phyloP scores from a whole-genome alignment of 805 yeast species.

The Ogataea ganodermae region DNA sequence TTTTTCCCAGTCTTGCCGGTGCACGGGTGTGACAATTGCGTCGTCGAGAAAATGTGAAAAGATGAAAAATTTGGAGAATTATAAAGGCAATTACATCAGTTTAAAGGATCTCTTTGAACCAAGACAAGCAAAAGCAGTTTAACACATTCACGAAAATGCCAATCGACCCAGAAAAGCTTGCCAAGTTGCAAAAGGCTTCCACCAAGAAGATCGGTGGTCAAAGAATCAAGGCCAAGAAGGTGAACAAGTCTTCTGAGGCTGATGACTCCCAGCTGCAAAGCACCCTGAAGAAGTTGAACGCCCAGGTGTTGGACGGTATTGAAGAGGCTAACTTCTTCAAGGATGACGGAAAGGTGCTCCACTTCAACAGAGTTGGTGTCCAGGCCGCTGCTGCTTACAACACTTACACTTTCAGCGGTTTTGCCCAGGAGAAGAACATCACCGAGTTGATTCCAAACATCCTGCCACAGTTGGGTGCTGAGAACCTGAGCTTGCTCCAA shows the following conservation, averaged over 20 bases:
- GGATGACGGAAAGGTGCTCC: conserved; percentile 94
- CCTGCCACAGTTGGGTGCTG: conserved; percentile 95
- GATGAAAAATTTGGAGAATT: conserved; percentile 17
- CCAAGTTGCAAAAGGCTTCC: conserved; percentile 84
- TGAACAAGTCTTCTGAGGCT: conserved; percentile 63
- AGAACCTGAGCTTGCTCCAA: conserved; percentile 85
- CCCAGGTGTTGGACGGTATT: conserved; percentile 83
- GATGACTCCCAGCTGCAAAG: conserved; percentile 92
- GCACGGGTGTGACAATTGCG: conserved; percentile 1
- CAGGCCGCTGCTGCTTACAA: conserved; percentile 90
- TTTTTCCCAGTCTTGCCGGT: neutral
- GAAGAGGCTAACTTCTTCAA: conserved; percentile 98
- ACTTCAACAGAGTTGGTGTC: conserved; percentile 94
- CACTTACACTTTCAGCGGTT: conserved; percentile 93
- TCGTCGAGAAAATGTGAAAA: conserved; percentile 20
- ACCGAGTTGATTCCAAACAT: conserved; percentile 92
- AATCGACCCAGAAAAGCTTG: conserved; percentile 91
- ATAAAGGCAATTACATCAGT: neutral
- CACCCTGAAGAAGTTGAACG: conserved; percentile 84
- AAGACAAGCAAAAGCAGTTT: neutral
- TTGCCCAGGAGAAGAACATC: conserved; percentile 88
- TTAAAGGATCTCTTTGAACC: neutral
- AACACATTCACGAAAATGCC: conserved; percentile 54
- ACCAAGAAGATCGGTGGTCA: conserved; percentile 82
- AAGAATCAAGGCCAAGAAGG: conserved; percentile 90